Evolutionary conservation across 2,329 filamentous ascomycete genomes (phyloP), one percentile per base, ranked within the genome.

Genomic region (Aureobasidium sp.): DNA sequence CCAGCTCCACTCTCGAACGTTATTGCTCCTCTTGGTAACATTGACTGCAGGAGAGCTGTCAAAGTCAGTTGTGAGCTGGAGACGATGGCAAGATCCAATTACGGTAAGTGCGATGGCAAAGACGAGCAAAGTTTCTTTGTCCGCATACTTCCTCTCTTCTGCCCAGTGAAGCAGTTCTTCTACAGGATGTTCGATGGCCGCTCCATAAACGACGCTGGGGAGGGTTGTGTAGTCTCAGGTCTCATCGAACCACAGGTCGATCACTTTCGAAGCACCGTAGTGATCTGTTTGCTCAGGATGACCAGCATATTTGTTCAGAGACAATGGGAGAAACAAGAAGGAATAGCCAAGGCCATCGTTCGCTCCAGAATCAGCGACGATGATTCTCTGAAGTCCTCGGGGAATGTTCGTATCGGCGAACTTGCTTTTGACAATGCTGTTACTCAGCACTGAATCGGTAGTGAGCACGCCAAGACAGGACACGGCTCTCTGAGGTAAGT

Each of bases 401-500:
- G 92, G 90, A 21, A 96, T 86, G 70, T 96, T 94, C 67, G 91
- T 87, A 68, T 96, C 91, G 0, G 92, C 92, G 69, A 95, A 96
- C 67, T 89, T 92, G 33, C 91, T 90, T 76, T 96, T 96, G 47
- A 96, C 90, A 61, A 96, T 95, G 2, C 88, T 88, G 64, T 94
- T 93, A 17, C 88, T 93, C 38, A 96, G 74, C 1, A 96, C 85
- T 0, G 92, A 92, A 67, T 96, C 92, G 0, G 92, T 96, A 0
- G 91, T 42, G n/a, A 21, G 38, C n/a, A n/a, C n/a, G n/a, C n/a
- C n/a, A n/a, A n/a, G n/a, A n/a, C n/a, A n/a, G n/a, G n/a, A n/a
- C n/a, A n/a, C n/a, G n/a, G n/a, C n/a, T n/a, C n/a, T n/a, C n/a
- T n/a, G n/a, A n/a, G n/a, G n/a, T n/a, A n/a, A n/a, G n/a, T n/a